Conservation (phyloP, 139 green algal species). For the Limnomonas spitsbergensis region DNA sequence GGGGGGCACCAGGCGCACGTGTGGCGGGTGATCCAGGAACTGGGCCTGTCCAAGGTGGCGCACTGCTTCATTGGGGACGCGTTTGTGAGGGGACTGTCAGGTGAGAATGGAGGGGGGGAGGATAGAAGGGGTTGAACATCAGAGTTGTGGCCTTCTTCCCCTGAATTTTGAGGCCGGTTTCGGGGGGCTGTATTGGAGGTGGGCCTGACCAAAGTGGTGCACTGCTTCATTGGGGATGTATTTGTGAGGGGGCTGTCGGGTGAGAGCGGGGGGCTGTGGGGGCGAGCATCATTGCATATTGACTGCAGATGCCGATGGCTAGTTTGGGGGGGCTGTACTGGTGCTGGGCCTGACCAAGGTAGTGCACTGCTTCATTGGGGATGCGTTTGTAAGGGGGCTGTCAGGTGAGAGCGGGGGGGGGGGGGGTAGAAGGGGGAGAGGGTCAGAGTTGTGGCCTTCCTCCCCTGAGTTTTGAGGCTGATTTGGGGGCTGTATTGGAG, state of each 20-base stretch:
- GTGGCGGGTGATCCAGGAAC: conserved; percentile 39
- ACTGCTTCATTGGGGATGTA: conserved; percentile 54
- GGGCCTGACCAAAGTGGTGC: conserved; percentile 52
- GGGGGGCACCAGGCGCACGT: conserved; percentile 4
- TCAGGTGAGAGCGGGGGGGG: no score
- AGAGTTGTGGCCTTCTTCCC: no score
- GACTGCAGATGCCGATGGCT: no score
- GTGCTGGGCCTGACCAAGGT: conserved; percentile 58
- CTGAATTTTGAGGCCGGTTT: no score
- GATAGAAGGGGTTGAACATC: no score
- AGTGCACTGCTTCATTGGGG: conserved; percentile 54
- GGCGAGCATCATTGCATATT: no score
- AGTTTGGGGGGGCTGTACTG: conserved; percentile 32
- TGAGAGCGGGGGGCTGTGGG: no score
- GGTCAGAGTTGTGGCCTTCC: no score
- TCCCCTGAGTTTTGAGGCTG: no score
- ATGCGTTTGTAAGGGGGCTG: conserved; percentile 52
- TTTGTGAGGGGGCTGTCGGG: conserved; percentile 53
- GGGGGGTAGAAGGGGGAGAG: no score
- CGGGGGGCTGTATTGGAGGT: conserved; percentile 44
- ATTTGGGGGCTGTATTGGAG: conserved; percentile 38
- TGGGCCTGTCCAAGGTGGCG: conserved; percentile 57
- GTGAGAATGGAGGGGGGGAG: no score
- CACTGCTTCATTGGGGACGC: conserved; percentile 56
- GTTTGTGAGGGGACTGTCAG: conserved; percentile 52